phyloP scores from a whole-genome alignment of 139 green algal species.

The Chloropicon primus region DNA sequence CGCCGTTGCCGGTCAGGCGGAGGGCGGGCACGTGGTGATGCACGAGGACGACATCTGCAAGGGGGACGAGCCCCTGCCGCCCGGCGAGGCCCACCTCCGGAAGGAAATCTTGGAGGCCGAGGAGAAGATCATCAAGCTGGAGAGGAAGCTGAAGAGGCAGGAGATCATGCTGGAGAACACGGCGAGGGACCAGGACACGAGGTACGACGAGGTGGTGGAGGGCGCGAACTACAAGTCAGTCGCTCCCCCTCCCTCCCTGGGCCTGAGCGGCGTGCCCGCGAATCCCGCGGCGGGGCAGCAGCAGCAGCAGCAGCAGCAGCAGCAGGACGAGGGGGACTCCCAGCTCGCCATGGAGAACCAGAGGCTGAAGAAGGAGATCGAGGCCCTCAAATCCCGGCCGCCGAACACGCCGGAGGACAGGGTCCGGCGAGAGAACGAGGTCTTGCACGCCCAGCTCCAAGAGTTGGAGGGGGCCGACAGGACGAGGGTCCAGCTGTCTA shows the following conservation, averaged over 20 bases:
- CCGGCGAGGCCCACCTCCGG: background rate
- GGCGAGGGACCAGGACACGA: constrained; percentile 8
- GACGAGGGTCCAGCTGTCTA: constrained; percentile 15
- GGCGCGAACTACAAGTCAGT: no score
- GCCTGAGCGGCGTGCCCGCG: no score
- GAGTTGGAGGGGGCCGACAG: constrained; percentile 12
- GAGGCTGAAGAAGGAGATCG: constrained; percentile 30
- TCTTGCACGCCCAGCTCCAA: background rate
- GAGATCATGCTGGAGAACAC: constrained; percentile 20
- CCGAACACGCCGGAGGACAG: constrained; percentile 6
- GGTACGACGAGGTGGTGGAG: constrained; percentile 34
- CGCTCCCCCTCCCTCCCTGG: no score
- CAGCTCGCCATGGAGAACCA: constrained; percentile 30
- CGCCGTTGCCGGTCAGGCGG: background rate
- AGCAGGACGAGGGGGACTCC: constrained; percentile 23
- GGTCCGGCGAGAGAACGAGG: constrained; percentile 11
- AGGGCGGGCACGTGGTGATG: background rate
- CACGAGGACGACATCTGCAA: background rate
- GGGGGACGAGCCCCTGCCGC: background rate
- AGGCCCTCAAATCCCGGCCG: constrained; percentile 18
- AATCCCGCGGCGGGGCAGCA: no score
- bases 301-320: no score
- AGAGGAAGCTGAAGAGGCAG: constrained; percentile 31
- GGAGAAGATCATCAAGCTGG: constrained; percentile 12
- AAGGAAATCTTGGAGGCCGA: background rate